Conservation (phyloP, 1,284 basidiomycete species). For the Ustilago esculenta region DNA sequence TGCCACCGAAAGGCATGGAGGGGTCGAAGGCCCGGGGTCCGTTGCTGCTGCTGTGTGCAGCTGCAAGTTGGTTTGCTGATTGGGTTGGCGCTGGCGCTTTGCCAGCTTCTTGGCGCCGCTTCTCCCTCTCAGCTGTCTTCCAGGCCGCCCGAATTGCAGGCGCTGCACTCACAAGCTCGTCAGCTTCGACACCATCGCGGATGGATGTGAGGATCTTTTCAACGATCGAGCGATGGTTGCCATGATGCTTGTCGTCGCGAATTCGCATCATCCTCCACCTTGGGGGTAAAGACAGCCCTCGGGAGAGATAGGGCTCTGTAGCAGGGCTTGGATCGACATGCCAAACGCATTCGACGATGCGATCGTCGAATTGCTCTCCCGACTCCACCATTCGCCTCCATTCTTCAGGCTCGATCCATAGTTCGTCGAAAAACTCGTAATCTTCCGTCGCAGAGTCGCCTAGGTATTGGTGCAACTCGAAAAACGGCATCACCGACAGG, state of each 20-base stretch:
- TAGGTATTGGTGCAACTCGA: constrained; percentile 79
- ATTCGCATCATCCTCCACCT: constrained; percentile 64
- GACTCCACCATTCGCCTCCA: constrained; percentile 91
- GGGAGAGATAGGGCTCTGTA: constrained; percentile 34
- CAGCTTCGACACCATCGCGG: constrained; percentile 59
- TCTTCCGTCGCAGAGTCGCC: constrained; percentile 38
- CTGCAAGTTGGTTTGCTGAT: background rate
- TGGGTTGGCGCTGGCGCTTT: constrained; percentile 12
- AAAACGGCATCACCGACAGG: constrained; percentile 83
- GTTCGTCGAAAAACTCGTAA: constrained; percentile 87
- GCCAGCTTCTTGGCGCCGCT: constrained; percentile 22
- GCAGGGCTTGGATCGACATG: constrained; percentile 69
- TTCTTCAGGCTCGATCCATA: constrained; percentile 86
- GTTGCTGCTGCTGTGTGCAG: constrained; percentile 1
- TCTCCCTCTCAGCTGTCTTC: constrained; percentile 53
- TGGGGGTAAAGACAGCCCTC: constrained; percentile 36
- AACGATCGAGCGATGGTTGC: constrained; percentile 62
- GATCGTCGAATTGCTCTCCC: constrained; percentile 88
- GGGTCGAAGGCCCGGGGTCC: constrained; percentile 11
- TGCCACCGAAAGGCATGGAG: constrained; percentile 32
- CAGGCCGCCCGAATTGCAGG: constrained; percentile 56
- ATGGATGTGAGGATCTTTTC: constrained; percentile 60
- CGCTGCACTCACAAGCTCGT: constrained; percentile 50
- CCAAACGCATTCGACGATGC: constrained; percentile 94
- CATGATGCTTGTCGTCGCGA: constrained; percentile 63